Conservation (phyloP, 306 rosid species). For the Mimosa bimucronata region DNA sequence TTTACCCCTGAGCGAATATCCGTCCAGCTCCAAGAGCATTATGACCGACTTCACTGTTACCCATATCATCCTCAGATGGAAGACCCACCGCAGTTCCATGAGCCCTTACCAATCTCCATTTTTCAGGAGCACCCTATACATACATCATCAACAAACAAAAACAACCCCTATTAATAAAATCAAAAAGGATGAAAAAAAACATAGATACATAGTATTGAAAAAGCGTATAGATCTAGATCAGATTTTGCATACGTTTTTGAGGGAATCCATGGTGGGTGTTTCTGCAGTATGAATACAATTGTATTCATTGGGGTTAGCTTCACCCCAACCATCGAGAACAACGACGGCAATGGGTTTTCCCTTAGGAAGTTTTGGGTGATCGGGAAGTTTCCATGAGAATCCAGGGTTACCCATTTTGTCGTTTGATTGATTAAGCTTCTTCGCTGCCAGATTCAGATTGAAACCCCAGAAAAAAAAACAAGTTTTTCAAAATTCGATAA, state of each 20-base stretch:
- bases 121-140: slow-evolving; percentile 79
- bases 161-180: neutral
- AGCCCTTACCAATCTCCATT: slow-evolving; percentile 91
- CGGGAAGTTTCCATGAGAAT: slow-evolving; percentile 74
- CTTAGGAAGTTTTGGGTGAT: slow-evolving; percentile 97
- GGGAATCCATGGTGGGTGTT: slow-evolving; percentile 94
- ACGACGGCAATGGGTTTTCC: slow-evolving; percentile 73
- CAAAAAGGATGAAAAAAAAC: neutral
- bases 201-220: neutral
- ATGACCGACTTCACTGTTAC: slow-evolving; percentile 98
- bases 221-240: neutral
- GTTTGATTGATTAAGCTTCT: neutral
- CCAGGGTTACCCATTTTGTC: slow-evolving; percentile 75
- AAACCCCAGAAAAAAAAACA: neutral
- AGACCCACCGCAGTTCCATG: slow-evolving; percentile 96
- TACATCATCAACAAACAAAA: neutral
- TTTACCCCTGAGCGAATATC: slow-evolving; percentile 91
- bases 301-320: slow-evolving; percentile 70
- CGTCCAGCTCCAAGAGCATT: slow-evolving; percentile 99
- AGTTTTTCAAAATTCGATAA: neutral
- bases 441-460: neutral
- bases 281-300: slow-evolving; percentile 91
- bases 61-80: slow-evolving; percentile 98
- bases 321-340: slow-evolving; percentile 99
- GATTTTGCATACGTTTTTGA: slow-evolving; percentile 57